Evolutionary conservation across 225 moss, liverwort and hornwort genomes (phyloP).

Genomic region (Straminergon stramineum): DNA sequence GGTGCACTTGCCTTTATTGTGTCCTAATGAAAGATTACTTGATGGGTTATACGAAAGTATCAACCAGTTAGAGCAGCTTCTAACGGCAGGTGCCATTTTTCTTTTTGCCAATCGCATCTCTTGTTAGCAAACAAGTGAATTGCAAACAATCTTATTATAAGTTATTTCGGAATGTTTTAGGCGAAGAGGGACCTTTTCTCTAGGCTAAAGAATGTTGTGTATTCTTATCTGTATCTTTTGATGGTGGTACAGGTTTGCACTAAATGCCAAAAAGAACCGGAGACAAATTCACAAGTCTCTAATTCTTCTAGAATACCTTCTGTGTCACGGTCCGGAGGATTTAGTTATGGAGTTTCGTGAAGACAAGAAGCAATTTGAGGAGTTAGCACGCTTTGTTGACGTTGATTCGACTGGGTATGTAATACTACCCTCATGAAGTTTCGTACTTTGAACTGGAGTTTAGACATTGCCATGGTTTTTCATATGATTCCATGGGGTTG

Average conservation of each 20-base stretch:
- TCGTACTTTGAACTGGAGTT: background rate
- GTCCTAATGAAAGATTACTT: background rate
- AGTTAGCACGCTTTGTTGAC: conserved; percentile 13
- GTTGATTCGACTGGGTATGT: conserved; percentile 25
- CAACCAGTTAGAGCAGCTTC: background rate
- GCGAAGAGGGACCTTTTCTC: background rate
- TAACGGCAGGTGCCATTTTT: too few species aligned
- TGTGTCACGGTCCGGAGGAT: conserved; percentile 43
- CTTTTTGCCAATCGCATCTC: background rate
- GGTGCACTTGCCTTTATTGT: background rate
- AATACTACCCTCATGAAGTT: background rate
- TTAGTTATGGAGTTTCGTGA: conserved; percentile 48
- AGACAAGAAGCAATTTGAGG: conserved; percentile 27
- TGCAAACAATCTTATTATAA: background rate
- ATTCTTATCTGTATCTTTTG: background rate
- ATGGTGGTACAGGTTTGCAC: conserved; percentile 19
- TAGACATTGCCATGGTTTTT: background rate
- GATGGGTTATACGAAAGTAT: background rate
- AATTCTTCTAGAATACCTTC: conserved; percentile 34
- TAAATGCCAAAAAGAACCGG: conserved; percentile 29
- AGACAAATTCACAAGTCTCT: conserved; percentile 40
- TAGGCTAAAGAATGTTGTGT: background rate
- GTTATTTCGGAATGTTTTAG: background rate
- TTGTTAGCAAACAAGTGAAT: background rate
- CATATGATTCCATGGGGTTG: background rate